Evolutionary conservation across 306 rosid species (phyloP).

Genomic region (Cajanus cajan): DNA sequence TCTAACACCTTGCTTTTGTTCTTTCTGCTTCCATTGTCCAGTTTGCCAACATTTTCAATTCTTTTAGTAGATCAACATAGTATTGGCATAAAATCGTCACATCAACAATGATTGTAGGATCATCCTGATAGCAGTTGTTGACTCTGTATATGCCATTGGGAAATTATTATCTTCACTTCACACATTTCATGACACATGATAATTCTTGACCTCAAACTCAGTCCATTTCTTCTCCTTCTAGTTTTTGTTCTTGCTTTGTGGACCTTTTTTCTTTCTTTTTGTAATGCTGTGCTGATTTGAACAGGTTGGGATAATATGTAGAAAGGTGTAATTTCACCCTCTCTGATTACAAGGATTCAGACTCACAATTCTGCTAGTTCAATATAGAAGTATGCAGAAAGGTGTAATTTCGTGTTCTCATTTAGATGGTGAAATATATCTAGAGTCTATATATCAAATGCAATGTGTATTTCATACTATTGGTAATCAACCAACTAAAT

Average conservation of each 20-base stretch:
- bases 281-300: background rate
- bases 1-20: background rate
- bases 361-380: constrained; percentile 6
- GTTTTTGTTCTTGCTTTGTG: background rate
- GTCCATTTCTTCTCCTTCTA: background rate
- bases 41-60: background rate
- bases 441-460: background rate
- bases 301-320: background rate
- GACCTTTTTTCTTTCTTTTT: too few species aligned
- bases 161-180: background rate
- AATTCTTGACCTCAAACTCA: background rate
- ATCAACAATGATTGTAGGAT: background rate
- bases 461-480: background rate
- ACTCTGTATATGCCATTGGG: background rate
- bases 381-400: background rate
- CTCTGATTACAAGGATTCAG: background rate
- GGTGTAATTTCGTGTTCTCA: constrained; percentile 12
- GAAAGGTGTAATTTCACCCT: too few species aligned
- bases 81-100: background rate
- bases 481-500: background rate
- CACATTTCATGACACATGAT: background rate
- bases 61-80: background rate
- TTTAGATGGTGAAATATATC: constrained; percentile 5
- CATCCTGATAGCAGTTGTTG: background rate
- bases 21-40: background rate